Evolutionary conservation across 371 early-diverging fungal genomes (phyloP), one percentile per base, ranked within the genome.

Genomic region (Aphelidium insulamus): DNA sequence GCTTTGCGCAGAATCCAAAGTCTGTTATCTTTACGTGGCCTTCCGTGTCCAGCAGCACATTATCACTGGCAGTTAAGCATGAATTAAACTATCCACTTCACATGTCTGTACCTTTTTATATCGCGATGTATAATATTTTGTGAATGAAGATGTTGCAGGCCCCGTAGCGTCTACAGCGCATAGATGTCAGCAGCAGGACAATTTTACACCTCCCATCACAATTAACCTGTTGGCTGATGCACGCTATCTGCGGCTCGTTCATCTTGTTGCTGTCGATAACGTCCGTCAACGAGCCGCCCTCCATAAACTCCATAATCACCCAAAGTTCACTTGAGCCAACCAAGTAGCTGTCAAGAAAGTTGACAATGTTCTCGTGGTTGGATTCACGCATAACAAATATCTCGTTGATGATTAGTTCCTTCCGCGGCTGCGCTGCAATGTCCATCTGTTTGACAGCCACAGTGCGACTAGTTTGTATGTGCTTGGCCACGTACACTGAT

Each of bases 221-320:
- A 15, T 21, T 14, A 34, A 68, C 64, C 45, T 91, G 88, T 26
- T 68, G 60, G 34, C 84, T 82, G 11, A 91, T 82, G 5, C 81
- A 72, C 8, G 88, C 88, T 40, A 92, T 90, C 46, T 90, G 87
- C 6, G 77, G 77, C 52, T 92, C 94, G 11, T 77, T 76, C 86
- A 92, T 84, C 61, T 75, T 75, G 47, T 76, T 85, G 36, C 59
- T 69, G 1, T 83, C 83, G 12, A 91, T 83, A 8, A 80, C 81
- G 39, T 83, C 85, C 0, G 88, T 91, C 36, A 91, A 50, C 33
- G 77, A 69, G 12, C 92, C 92, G 21, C 88, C 92, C 46, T 86
- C 87, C 92, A 91, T 91, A 44, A 85, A 91, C 57, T 91, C 92
- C 87, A 87, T 91, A 15, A 87, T 72, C 2, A 76, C 77, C 87